Percentiles rank a stretch among this genome's conserved stretches.
These are phyloP conservation scores for Trifolium pratense DNA, from an alignment of 306 rosid species.

Conservation along the genomic window DNA sequence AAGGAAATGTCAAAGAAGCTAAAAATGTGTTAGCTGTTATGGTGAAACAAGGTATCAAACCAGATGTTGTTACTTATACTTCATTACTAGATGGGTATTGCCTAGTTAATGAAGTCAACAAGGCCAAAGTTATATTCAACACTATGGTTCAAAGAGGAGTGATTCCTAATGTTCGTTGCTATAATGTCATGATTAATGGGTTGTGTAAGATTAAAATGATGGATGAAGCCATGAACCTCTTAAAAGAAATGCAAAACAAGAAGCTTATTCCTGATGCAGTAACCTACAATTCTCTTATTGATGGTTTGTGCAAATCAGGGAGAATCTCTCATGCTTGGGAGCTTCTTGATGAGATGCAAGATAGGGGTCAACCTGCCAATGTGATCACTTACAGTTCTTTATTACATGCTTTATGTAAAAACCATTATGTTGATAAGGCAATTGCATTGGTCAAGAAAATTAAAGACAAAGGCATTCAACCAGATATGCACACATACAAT, in stretches of 20 bases:
- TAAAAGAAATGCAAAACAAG: too few relatives aligned
- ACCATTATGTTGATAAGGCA: background rate
- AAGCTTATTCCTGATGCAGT: background rate
- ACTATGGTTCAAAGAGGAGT: too few relatives aligned
- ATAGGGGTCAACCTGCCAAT: too few relatives aligned
- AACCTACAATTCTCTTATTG: background rate
- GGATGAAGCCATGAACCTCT: too few relatives aligned
- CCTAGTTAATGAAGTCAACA: background rate
- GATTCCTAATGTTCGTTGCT: too few relatives aligned
- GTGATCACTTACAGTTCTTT: background rate
- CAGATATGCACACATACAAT: too few relatives aligned
- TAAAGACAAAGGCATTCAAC: too few relatives aligned
- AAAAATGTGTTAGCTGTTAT: constrained; percentile 1
- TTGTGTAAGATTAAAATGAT: too few relatives aligned
- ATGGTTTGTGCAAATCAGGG: background rate
- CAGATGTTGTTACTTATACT: constrained; percentile 32
- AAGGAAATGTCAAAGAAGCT: constrained; percentile 23
- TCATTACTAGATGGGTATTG: constrained; percentile 36
- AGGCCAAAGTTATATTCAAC: background rate
- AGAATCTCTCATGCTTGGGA: background rate
- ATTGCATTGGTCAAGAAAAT: background rate
- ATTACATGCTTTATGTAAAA: too few relatives aligned
- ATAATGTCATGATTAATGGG: too few relatives aligned
- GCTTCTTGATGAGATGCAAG: background rate
- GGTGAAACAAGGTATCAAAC: constrained; percentile 2